These are phyloP conservation scores for Cryphonectria nitschkei DNA, from an alignment of 2,329 filamentous ascomycete species.

Conservation along the genomic window DNA sequence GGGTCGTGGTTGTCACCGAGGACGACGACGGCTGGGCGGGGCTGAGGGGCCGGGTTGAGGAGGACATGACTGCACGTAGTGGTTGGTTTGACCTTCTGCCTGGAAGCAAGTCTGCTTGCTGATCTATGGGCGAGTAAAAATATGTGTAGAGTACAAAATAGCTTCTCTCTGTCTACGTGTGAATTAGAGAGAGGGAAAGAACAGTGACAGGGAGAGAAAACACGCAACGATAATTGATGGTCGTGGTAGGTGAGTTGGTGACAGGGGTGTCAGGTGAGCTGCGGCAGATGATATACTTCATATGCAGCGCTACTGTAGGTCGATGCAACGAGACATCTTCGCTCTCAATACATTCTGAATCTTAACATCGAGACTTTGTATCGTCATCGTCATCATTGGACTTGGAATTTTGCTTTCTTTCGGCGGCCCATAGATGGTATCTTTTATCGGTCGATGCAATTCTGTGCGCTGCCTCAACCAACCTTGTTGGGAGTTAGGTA, in stretches of 20 bases:
- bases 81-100: not conserved
- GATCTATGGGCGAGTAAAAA: not conserved
- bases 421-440: no score
- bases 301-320: conserved; percentile 6
- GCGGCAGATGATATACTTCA: not conserved
- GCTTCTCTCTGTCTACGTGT: not conserved
- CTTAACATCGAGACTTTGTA: not conserved
- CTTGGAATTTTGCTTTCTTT: not conserved
- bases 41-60: conserved; percentile 22
- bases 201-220: not conserved
- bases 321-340: not conserved
- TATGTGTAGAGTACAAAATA: not conserved
- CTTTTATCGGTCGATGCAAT: no score
- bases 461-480: no score
- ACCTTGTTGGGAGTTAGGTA: not conserved
- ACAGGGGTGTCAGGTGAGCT: conserved; percentile 10
- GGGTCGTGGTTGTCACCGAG: conserved; percentile 29
- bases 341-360: not conserved
- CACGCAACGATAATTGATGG: not conserved
- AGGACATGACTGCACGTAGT: conserved; percentile 20
- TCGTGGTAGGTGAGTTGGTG: not conserved
- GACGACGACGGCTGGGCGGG: conserved; percentile 28
- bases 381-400: not conserved
- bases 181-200: not conserved
- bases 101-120: not conserved